Conservation (phyloP, 225 moss, liverwort and hornwort genomes). For the Climacium dendroides region DNA sequence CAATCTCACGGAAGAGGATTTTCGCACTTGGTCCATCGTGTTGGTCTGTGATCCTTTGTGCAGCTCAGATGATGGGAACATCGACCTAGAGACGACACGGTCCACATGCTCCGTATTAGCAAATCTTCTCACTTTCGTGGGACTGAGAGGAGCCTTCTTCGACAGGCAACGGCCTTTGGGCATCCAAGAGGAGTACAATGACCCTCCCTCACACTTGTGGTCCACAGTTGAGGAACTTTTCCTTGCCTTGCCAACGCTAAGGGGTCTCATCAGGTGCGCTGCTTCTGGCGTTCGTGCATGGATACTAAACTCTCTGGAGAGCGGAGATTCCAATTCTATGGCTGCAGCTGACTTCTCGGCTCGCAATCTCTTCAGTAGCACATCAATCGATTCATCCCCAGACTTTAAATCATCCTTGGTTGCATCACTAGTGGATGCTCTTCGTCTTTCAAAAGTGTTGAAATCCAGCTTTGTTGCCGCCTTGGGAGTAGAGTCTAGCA, state of each 20-base stretch:
- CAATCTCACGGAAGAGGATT: constrained; percentile 9
- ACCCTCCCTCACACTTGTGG: constrained; percentile 23
- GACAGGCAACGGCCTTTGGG: constrained; percentile 26
- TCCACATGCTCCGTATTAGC: constrained; percentile 1
- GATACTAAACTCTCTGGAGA: constrained; percentile 4
- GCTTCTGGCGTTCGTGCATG: constrained; percentile 18
- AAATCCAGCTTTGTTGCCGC: not conserved
- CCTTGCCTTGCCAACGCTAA: not conserved
- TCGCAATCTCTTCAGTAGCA: constrained; percentile 14
- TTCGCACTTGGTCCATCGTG: not conserved
- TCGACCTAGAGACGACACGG: not conserved
- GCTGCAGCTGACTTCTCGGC: constrained; percentile 5
- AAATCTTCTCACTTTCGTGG: not conserved
- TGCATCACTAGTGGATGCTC: constrained; percentile 2
- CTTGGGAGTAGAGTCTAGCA: not conserved
- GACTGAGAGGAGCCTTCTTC: constrained; percentile 17
- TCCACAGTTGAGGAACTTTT: not conserved
- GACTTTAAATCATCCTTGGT: not conserved
- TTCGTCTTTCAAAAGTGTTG: not conserved
- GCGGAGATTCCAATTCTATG: not conserved
- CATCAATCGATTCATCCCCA: constrained; percentile 16
- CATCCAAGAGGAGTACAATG: constrained; percentile 16
- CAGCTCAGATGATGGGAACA: not conserved
- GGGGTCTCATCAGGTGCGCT: constrained; percentile 13
- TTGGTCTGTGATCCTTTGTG: not conserved